Base-by-base conservation (phyloP, 2,329 filamentous ascomycete genomes). In the Hymenoscyphus linearis region DNA sequence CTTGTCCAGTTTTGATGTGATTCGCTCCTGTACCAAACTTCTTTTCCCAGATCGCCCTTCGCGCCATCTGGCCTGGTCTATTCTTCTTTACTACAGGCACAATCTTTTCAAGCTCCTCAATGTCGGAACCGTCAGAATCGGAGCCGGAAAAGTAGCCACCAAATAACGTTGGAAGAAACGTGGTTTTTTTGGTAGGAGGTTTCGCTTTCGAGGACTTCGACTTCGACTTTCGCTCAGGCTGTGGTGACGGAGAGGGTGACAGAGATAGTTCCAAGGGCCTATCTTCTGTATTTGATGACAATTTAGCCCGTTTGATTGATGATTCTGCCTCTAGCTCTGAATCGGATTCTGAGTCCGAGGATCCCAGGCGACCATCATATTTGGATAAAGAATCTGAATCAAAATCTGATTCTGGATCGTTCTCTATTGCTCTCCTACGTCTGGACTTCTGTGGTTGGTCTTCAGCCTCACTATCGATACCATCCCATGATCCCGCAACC, bases 81-180 rank as follows among this genome's bases (percentile, higher is more conserved):
- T 93, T 93, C 75, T 92, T 93, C 68, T 85, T 84, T 0, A 80
- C 75, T 0, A 78, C 74, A 4, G 79, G 79, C 5, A 82, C 83
- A 1, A 80, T 74, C 7, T 82, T 83, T 25, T 53, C 50, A 25
- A 53, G 27, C 4, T 79, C 76, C 58, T 91, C 89, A 25, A 90
- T 77, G 65, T 89, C 87, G 0, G 87, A 89, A 6, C 82, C 83
- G 52, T 72, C 70, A 0, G 82, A 85, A 67, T 90, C 89, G 9
- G 87, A 90, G 54, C 88, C 89, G 2, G 89, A 91, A 68, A 90
- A 83, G 76, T 93, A 96, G 60, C 89, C 89, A 22, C 86, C 87
- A 82, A 91, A 90, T 16, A 95, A 82, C 1, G 86, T 85, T 0
- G 90, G 90, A 1, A 95, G 77, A 71, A 92, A 91, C 0, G 83